Evolutionary conservation across 1,139 yeast species (phyloP), one percentile per base, ranked within the genome.

Genomic region (Diutina rugosa): DNA sequence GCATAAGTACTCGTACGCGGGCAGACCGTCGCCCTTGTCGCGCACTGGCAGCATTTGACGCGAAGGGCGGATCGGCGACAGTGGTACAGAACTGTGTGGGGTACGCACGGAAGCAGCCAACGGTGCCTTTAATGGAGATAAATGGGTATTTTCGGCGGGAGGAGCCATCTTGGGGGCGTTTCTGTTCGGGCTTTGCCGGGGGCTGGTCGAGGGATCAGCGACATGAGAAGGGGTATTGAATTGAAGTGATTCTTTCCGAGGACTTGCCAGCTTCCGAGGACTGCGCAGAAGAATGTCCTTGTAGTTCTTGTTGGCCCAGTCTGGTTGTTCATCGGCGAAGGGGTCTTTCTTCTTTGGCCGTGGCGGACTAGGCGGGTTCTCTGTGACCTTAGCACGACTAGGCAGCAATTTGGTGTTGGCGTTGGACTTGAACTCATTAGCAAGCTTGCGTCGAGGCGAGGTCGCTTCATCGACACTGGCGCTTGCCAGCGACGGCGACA

Each of bases 1-100:
- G 67, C 98, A 93, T 46, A 93, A 76, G 65, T 90, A 93, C 65
- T 90, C 96, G 63, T 90, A 89, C 0, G 78, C 80, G n/a, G 53
- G 44, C 44, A 32, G 45, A 7, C 53, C 53, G 21, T 49, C 53
- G 6, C 53, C 53, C 26, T 29, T 12, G 8, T 30, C 32, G 41
- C 53, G 53, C 18, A n/a, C 41, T 3, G 45, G 44, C 44, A 32
- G 51, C 38, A 38, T 12, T 38, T 14, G 35, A 7, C 28, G 32
- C 28, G n/a, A n/a, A 10, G 44, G 32, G 4, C 53, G 53, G 21
- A 38, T 49, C 2, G 53, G 53, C 14, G 44, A 30, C n/a, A 18
- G 41, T 3, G 53, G 53, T 10, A 18, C 46, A 26, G 18, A n/a
- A n/a, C 10, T n/a, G 10, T 1, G 46, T 21, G 46, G 46, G 9